Evolutionary conservation across 169 alveolate genomes (phyloP).

Genomic region (Perkinsus marinus): DNA sequence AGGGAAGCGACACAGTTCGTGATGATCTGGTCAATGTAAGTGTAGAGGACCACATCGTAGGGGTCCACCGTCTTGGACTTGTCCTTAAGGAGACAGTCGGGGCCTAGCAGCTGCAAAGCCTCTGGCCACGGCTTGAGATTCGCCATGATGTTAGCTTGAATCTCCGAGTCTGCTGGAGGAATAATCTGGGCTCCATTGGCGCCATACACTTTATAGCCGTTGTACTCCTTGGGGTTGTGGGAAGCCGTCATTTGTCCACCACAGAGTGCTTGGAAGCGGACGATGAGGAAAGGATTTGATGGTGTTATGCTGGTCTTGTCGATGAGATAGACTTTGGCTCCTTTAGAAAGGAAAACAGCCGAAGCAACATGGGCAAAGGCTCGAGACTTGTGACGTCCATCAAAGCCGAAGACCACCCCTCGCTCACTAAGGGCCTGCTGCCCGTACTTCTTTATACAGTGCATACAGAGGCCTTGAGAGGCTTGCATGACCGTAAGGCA

Average conservation of each 20-base stretch:
- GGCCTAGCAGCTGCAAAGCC: slow-evolving; percentile 13
- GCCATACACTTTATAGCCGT: slow-evolving; percentile 48
- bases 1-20: slow-evolving; percentile 23
- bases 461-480: slow-evolving; percentile 45
- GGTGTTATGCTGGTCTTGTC: slow-evolving; percentile 44
- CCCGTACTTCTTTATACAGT: slow-evolving; percentile 31
- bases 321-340: slow-evolving; percentile 37
- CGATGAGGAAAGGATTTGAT: slow-evolving; percentile 35
- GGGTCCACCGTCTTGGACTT: slow-evolving; percentile 33
- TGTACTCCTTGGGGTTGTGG: slow-evolving; percentile 45
- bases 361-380: slow-evolving; percentile 51
- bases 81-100: slow-evolving; percentile 31
- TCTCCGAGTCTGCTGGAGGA: slow-evolving; percentile 34
- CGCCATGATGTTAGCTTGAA: slow-evolving; percentile 24
- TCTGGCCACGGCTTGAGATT: slow-evolving; percentile 36
- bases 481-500: slow-evolving; percentile 46
- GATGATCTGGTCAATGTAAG: slow-evolving; percentile 32
- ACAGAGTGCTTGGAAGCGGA: slow-evolving; percentile 30
- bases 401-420: slow-evolving; percentile 52
- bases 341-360: slow-evolving; percentile 42
- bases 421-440: slow-evolving; percentile 24
- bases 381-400: slow-evolving; percentile 50
- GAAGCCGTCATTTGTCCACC: slow-evolving; percentile 58
- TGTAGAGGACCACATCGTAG: slow-evolving; percentile 32
- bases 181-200: slow-evolving; percentile 48